A percentile compares a stretch with the other conserved stretches of the same genome.
These are phyloP conservation scores for Plantago coronopus DNA, from an alignment of 305 asterid species.

Conservation along the genomic window DNA sequence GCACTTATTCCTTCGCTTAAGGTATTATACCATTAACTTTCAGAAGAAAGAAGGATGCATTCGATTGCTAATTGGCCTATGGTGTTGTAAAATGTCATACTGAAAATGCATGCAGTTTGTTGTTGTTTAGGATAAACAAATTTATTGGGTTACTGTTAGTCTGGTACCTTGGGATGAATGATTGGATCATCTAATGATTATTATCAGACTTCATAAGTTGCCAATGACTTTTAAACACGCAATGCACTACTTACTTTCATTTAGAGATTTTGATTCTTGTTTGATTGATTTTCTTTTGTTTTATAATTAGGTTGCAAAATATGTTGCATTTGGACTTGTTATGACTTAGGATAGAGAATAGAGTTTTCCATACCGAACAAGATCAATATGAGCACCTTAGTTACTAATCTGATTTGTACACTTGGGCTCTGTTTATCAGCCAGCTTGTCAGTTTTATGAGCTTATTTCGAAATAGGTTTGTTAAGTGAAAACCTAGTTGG, in stretches of 20 bases:
- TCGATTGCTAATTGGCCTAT: slow-evolving; percentile 12
- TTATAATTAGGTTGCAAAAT: neutral
- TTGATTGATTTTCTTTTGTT: neutral
- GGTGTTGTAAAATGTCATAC: neutral
- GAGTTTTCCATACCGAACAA: neutral
- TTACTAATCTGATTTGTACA: slow-evolving; percentile 3
- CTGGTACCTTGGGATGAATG: neutral
- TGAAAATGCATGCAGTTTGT: slow-evolving; percentile 11
- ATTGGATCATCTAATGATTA: neutral
- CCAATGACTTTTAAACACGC: neutral
- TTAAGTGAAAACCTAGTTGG: no score
- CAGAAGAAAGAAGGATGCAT: slow-evolving; percentile 15
- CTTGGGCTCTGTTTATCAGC: no score
- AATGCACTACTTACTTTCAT: neutral
- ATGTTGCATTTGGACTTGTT: neutral
- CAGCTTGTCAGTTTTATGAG: no score
- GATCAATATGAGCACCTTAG: neutral
- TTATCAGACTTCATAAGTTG: neutral
- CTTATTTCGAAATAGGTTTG: no score
- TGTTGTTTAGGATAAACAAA: slow-evolving; percentile 11
- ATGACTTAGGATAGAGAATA: neutral
- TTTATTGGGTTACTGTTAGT: neutral
- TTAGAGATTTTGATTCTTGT: neutral
- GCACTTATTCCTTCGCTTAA: slow-evolving; percentile 71
- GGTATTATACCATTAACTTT: slow-evolving; percentile 41